Percentiles rank a stretch among this genome's conserved stretches.
Evolutionary conservation across 192 early-diverging fungal genomes (phyloP).

Genomic region (Cladochytrium replicatum): DNA sequence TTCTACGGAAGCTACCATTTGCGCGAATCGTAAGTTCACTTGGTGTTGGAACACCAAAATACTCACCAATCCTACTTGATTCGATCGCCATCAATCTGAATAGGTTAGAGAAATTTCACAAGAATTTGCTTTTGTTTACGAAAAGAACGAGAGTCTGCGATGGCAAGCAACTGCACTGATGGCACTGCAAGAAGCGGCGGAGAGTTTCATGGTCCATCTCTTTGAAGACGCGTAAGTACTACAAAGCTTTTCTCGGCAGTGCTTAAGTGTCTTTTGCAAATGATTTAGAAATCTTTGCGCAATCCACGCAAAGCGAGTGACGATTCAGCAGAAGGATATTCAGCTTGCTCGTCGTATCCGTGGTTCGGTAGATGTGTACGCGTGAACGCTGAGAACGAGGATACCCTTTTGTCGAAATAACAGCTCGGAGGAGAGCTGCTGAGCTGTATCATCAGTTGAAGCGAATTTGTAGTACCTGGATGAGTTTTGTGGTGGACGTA

Average conservation of each 20-base stretch:
- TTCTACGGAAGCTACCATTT: conserved; percentile 82
- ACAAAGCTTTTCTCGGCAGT: background rate
- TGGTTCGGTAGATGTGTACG: conserved; percentile 70
- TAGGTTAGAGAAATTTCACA: conserved; percentile 28
- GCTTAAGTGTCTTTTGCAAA: background rate
- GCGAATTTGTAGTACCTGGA: too few relatives aligned
- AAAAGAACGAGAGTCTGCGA: conserved; percentile 25
- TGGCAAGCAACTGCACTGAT: conserved; percentile 70
- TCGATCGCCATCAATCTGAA: background rate
- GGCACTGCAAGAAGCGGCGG: conserved; percentile 72
- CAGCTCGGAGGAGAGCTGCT: too few relatives aligned
- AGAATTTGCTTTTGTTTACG: conserved; percentile 19
- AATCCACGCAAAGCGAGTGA: conserved; percentile 90
- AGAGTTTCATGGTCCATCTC: conserved; percentile 72
- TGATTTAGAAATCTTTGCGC: conserved; percentile 88
- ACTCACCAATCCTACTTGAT: background rate
- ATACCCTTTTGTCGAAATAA: too few relatives aligned
- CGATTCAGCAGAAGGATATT: conserved; percentile 86
- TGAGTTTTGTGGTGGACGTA: too few relatives aligned
- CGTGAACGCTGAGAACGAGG: too few relatives aligned
- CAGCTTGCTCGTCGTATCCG: conserved; percentile 82
- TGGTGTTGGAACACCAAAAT: conserved; percentile 1
- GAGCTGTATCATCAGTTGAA: too few relatives aligned
- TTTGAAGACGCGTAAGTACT: conserved; percentile 76
- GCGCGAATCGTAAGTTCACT: conserved; percentile 54